phyloP scores from a whole-genome alignment of 192 early-diverging fungal genomes.

The Backusella luteola region DNA sequence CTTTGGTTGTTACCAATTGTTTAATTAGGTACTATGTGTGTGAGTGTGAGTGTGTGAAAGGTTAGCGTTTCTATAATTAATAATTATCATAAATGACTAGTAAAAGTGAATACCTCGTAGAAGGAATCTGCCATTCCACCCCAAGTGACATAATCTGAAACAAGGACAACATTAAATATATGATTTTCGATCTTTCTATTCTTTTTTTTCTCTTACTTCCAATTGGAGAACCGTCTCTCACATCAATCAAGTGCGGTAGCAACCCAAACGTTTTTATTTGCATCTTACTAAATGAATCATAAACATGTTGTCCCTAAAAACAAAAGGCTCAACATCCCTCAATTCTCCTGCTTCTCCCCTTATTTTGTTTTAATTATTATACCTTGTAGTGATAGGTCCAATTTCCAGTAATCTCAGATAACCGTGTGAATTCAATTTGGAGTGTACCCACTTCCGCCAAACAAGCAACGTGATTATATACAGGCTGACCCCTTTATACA shows the following conservation, averaged over 20 bases:
- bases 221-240: conserved; percentile 19
- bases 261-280: conserved; percentile 50
- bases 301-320: conserved; percentile 52
- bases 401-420: conserved; percentile 77
- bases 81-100: not conserved
- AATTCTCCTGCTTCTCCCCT: no score
- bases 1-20: conserved; percentile 46
- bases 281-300: conserved; percentile 48
- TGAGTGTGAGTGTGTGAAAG: not conserved
- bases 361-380: conserved; percentile 1
- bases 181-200: not conserved
- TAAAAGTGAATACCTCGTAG: conserved; percentile 49
- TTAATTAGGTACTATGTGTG: conserved; percentile 53
- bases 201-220: conserved; percentile 17
- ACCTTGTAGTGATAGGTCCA: conserved; percentile 62
- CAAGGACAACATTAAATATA: not conserved
- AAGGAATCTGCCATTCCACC: conserved; percentile 57
- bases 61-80: not conserved
- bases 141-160: conserved; percentile 35
- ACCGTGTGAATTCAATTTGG: conserved; percentile 81
- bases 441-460: conserved; percentile 76
- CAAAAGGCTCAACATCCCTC: not conserved
- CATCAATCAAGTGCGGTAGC: conserved; percentile 57
- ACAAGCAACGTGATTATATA: conserved; percentile 27
- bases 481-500: conserved; percentile 18